Evolutionary conservation across 2,329 filamentous ascomycete species (phyloP), one percentile per base, ranked within the genome.

Genomic region (Nemania sp.): DNA sequence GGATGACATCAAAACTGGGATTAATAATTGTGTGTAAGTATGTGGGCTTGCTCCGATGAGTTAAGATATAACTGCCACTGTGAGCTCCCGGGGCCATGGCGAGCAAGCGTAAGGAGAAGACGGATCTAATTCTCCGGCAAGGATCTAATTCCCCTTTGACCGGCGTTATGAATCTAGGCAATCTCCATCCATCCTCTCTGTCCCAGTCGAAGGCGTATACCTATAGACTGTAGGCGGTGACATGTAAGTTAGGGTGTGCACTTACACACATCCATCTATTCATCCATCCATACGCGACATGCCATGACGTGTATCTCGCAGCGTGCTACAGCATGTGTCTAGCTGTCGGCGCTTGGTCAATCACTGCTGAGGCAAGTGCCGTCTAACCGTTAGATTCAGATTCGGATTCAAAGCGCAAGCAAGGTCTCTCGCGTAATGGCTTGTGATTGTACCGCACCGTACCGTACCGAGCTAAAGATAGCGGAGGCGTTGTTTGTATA

Each of bases 101-200:
- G 32, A 20, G 43, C 32, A 45, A 43, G 43, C 41, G 27, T 32
- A 35, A 62, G 24, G 51, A 55, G 26, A n/a, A n/a, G 32, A n/a
- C 54, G 53, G 62, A 58, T 63, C 41, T 32, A 63, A 56, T 63
- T 49, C 52, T 63, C 60, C 52, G 52, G 57, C 32, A 45, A 56
- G 55, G 64, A 55, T 49, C 22, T 43, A 52, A 52, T 61, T 57
- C n/a, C 51, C 43, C 43, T 47, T 27, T 26, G 26, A 26, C 43
- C 24, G 27, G n/a, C 35, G 20, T 22, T 49, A 29, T 32, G 41
- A 32, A 24, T 35, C 11, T 26, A 62, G 51, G 32, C 45, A 62
- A 26, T 15, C 15, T 27, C 26, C 49, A 2, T n/a, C 24, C 22
- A 41, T 41, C 38, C 13, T 3, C 20, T 8, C 24, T 53, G 13